Conservation (phyloP, 257 asterid species). For the Scutellaria baicalensis region DNA sequence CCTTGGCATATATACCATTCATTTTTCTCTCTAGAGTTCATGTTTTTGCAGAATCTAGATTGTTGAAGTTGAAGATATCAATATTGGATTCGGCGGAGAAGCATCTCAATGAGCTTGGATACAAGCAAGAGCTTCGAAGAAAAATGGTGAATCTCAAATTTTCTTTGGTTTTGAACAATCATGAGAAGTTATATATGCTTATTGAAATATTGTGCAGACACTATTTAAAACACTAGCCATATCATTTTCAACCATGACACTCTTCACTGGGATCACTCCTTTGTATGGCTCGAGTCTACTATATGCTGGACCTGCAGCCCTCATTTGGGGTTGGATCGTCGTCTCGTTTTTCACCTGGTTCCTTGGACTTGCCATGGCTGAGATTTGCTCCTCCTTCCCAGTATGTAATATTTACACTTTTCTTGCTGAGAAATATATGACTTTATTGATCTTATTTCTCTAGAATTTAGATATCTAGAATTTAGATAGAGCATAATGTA, state of each 20-base stretch:
- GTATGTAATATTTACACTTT: constrained; percentile 6
- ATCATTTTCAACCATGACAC: constrained; percentile 36
- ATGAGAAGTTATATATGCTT: neutral
- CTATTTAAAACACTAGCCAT: constrained; percentile 39
- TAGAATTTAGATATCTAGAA: no score
- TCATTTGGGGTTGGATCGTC: constrained; percentile 44
- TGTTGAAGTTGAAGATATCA: neutral
- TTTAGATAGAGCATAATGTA: no score
- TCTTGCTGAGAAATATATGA: neutral
- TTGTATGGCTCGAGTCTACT: constrained; percentile 33
- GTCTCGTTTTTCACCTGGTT: constrained; percentile 32
- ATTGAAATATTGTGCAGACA: constrained; percentile 10
- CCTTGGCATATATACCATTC: no score
- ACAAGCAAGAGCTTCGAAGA: constrained; percentile 43
- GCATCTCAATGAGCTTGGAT: constrained; percentile 48
- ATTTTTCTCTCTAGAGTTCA: neutral
- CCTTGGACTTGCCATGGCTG: constrained; percentile 36
- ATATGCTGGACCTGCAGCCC: constrained; percentile 35
- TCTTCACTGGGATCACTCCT: constrained; percentile 43
- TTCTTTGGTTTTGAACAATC: neutral
- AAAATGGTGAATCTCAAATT: constrained; percentile 25
- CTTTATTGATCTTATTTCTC: no score
- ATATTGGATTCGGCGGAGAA: constrained; percentile 36
- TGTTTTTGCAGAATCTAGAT: neutral
- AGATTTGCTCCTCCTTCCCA: constrained; percentile 50